Evolutionary conservation across 495 filamentous ascomycete genomes (phyloP).

Genomic region (Glarea lozoyensis): DNA sequence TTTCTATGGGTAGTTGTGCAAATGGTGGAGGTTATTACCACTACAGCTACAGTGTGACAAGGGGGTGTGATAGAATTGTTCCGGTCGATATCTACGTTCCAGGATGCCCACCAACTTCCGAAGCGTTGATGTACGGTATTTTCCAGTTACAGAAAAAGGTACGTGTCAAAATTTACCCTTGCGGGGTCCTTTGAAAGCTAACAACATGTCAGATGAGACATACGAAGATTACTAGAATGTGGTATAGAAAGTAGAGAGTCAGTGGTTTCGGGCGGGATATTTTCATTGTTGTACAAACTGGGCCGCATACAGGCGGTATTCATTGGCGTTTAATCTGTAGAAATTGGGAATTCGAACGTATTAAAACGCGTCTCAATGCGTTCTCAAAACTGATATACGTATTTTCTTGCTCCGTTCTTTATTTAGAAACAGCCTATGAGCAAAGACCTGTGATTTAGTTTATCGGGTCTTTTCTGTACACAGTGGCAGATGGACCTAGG

Average conservation of each 20-base stretch:
- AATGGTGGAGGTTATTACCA: constrained; percentile 95
- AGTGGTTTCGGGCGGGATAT: neutral
- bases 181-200: constrained; percentile 1
- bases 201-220: constrained; percentile 44
- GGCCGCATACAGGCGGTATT: constrained; percentile 14
- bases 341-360: neutral
- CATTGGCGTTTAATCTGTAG: constrained; percentile 15
- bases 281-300: constrained; percentile 19
- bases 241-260: constrained; percentile 47
- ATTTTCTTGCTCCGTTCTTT: too few species aligned
- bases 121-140: constrained; percentile 84
- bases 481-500: too few species aligned
- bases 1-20: constrained; percentile 85
- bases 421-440: too few species aligned
- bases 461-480: too few species aligned
- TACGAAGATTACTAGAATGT: constrained; percentile 50
- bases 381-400: too few species aligned
- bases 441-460: too few species aligned
- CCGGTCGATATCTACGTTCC: constrained; percentile 91
- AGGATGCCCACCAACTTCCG: constrained; percentile 81
- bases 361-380: neutral
- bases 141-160: constrained; percentile 80
- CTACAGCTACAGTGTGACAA: constrained; percentile 81
- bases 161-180: neutral
- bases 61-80: constrained; percentile 84